Evolutionary conservation across 192 early-diverging fungal species (phyloP), one percentile per base, ranked within the genome.

Genomic region (Backusella australiensis): DNA sequence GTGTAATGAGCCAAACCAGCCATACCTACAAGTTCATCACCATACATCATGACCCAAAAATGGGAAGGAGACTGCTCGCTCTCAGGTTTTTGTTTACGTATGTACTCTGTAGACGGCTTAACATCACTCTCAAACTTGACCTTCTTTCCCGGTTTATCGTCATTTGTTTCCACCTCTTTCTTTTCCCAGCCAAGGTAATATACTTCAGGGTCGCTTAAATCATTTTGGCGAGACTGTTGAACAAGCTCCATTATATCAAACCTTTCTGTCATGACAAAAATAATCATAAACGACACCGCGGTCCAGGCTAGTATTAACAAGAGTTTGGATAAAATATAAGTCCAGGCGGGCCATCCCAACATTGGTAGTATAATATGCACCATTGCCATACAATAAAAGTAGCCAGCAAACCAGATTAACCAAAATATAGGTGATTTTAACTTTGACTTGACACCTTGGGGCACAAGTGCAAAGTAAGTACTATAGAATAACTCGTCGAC

Each of bases 31-130:
- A 66, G 17, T 35, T 74, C 59, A 9, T 67, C 74, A 14, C 77
- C 71, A 3, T 76, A 65, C 12, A 65, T 42, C 21, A 83, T 71
- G 14, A 83, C 76, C 82, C 82, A 83, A 35, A 83, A 83, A 39
- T 78, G 70, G 32, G 76, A 77, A 34, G 78, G 75, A 0, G 71
- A 65, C 2, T 65, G 72, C 44, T 78, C 78, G 0, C 41, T n/a
- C 12, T 67, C 44, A 3, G 72, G 59, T 34, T 75, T 74, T 21
- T 65, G 66, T 23, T 36, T 39, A 15, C 67, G 67, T 17, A 74
- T 41, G 19, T 74, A n/a, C 46, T 78, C 77, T 6, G 66, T 69
- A 19, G 77, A 72, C 38, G 77, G 44, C 26, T 78, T 78, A 5
- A 67, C 49, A 34, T 59, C 73, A 19, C 65, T 65, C 32, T 78